Base-by-base conservation (phyloP, 2,329 filamentous ascomycete genomes). In the Pseudogymnoascus pannorum region DNA sequence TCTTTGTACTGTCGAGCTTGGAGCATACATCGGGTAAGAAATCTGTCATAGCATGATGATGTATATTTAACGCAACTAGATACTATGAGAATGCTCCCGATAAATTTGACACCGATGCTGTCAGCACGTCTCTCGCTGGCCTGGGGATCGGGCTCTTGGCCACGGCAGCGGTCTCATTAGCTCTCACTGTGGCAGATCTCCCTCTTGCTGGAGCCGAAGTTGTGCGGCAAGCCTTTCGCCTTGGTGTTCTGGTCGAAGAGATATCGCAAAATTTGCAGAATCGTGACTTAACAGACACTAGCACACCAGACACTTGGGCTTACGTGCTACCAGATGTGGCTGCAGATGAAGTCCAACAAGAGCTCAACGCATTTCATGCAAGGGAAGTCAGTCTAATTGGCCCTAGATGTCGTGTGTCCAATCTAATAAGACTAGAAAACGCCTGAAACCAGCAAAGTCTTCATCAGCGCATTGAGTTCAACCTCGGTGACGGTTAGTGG, bases 131-230 rank as follows among this genome's bases (percentile, higher is more conserved):
- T 35, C 71, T 80, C 12, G 68, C 72, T 9, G 78, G 76, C 3
- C 64, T 80, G 3, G 75, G 79, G 8, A 74, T 76, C 14, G 79
- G 79, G 0, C 64, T 81, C 0, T 63, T 81, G 0, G 67, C 77
- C 3, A 68, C 74, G 0, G 71, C 75, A 16, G 79, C 78, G 1
- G 66, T 80, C 0, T 71, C 78, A 0, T 33, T 79, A 1, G 71
- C 80, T 3, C 61, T 68, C 0, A 71, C 68, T 0, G n/a, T 79
- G 4, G 65, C 71, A 0, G 76, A 79, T 16, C 40, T 82, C 0
- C 68, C 76, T 2, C 40, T 71, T 2, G 67, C 69, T n/a, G 79
- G 77, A 5, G 76, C 74, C 0, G 71, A 80, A 58, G 73, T 70
- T 1, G 66, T 79, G 1, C 71, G 77, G 0, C 31, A 74, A 1